phyloP scores from a whole-genome alignment of 2,329 filamentous ascomycete genomes.

The Aspergillus neoniger region DNA sequence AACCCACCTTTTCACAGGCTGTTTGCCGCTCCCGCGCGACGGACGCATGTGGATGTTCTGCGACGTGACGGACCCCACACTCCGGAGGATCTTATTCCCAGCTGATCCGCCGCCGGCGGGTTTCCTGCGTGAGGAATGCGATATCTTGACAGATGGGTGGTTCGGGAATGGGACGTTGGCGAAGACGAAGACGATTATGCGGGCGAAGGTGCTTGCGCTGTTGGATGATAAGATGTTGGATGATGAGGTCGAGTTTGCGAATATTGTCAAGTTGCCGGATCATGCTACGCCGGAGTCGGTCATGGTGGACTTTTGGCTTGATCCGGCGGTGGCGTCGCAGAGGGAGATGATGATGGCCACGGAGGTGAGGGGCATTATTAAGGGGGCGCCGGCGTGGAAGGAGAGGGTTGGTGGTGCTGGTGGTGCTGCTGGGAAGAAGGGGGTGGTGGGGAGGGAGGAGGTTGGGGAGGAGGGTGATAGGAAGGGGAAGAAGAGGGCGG shows the following conservation, averaged over 20 bases:
- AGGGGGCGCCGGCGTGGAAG: slow-evolving; percentile 34
- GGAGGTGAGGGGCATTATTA: slow-evolving; percentile 39
- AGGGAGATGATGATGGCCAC: slow-evolving; percentile 36
- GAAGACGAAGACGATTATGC: slow-evolving; percentile 85
- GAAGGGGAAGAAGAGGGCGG: slow-evolving; percentile 6
- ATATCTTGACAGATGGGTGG: slow-evolving; percentile 72
- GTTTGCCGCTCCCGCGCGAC: slow-evolving; percentile 67
- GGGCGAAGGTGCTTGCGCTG: slow-evolving; percentile 75
- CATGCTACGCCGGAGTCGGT: slow-evolving; percentile 29
- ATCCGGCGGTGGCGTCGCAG: slow-evolving; percentile 21
- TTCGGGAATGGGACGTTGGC: slow-evolving; percentile 78
- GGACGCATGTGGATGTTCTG: slow-evolving; percentile 94
- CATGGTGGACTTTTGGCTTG: slow-evolving; percentile 28
- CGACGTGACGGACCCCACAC: slow-evolving; percentile 80
- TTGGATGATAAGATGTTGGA: slow-evolving; percentile 43
- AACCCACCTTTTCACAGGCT: slow-evolving; percentile 79
- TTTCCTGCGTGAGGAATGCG: slow-evolving; percentile 60
- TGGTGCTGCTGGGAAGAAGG: background rate
- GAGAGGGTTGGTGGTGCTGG: slow-evolving; percentile 6
- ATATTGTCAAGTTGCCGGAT: slow-evolving; percentile 43
- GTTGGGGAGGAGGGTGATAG: slow-evolving; percentile 8
- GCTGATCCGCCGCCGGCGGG: slow-evolving; percentile 52
- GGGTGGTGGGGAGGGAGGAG: slow-evolving; percentile 9
- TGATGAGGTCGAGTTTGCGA: slow-evolving; percentile 38
- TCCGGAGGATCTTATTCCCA: slow-evolving; percentile 66